Conservation (phyloP, 306 rosid genomes). For the Dalbergia cochinchinensis region DNA sequence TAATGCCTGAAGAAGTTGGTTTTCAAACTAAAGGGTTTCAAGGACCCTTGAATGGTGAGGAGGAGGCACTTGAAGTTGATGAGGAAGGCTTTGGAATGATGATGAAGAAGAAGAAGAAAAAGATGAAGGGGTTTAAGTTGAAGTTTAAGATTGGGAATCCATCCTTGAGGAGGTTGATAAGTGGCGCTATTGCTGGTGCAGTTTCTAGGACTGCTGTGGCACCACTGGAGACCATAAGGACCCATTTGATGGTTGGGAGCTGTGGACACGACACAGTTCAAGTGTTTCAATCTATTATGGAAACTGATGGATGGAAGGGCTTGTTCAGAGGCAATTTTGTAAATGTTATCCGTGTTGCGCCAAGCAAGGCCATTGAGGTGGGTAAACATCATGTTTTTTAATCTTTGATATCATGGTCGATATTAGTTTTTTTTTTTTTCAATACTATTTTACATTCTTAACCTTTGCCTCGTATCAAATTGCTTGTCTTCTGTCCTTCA, state of each 20-base stretch:
- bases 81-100: constrained; percentile 38
- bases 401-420: background rate
- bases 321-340: constrained; percentile 67
- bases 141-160: constrained; percentile 62
- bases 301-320: constrained; percentile 72
- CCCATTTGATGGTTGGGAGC: constrained; percentile 73
- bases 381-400: constrained; percentile 25
- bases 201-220: constrained; percentile 68
- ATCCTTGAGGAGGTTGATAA: constrained; percentile 63
- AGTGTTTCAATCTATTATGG: constrained; percentile 65
- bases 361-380: constrained; percentile 78
- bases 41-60: constrained; percentile 24
- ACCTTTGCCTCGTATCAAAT: background rate
- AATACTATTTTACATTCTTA: background rate
- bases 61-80: constrained; percentile 4
- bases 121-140: constrained; percentile 48
- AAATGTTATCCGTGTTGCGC: constrained; percentile 68
- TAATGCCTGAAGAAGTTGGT: constrained; percentile 41
- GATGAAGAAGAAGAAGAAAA: constrained; percentile 45
- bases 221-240: constrained; percentile 71
- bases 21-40: background rate
- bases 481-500: background rate
- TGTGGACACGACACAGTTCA: constrained; percentile 53
- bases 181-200: constrained; percentile 81
- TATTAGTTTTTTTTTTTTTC: background rate